Conservation (phyloP, 371 early-diverging fungal species). For the Mucor velutinosus region DNA sequence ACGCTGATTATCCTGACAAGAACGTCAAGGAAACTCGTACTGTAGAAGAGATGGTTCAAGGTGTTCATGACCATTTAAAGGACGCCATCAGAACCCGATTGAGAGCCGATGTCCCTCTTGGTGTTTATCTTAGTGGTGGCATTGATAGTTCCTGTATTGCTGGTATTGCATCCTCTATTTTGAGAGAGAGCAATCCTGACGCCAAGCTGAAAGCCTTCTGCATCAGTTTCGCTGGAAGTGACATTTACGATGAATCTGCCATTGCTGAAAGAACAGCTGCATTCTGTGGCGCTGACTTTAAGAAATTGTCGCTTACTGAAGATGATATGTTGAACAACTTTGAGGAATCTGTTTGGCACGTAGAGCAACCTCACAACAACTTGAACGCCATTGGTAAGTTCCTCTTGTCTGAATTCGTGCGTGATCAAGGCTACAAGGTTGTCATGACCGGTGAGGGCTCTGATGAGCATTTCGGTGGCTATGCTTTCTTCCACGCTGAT, state of each 20-base stretch:
- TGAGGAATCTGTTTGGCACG: conserved; percentile 27
- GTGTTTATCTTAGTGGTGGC: conserved; percentile 29
- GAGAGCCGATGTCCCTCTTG: conserved; percentile 27
- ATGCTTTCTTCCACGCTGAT: conserved; percentile 53
- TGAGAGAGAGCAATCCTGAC: conserved; percentile 21
- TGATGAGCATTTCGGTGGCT: conserved; percentile 56
- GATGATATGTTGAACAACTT: conserved; percentile 9
- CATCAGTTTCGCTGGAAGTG: conserved; percentile 20
- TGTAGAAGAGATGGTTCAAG: conserved; percentile 29
- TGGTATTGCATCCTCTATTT: conserved; percentile 3
- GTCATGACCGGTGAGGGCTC: conserved; percentile 70
- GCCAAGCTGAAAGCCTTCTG: conserved; percentile 22
- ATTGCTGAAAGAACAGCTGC: conserved; percentile 19
- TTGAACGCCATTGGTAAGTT: conserved; percentile 2
- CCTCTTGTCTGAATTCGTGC: conserved; percentile 19
- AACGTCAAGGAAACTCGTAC: conserved; percentile 18
- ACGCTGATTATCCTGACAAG: conserved; percentile 32
- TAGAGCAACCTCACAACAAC: conserved; percentile 20
- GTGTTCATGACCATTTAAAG: conserved; percentile 24
- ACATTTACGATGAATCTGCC: conserved; percentile 18
- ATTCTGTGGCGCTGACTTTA: conserved; percentile 17
- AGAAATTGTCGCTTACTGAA: conserved; percentile 17
- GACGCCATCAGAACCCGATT: conserved; percentile 25
- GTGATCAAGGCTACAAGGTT: conserved; percentile 43
- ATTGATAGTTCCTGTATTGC: conserved; percentile 26